Base-by-base conservation (phyloP, 495 filamentous ascomycete genomes). In the Astrothelium subdiscretum region DNA sequence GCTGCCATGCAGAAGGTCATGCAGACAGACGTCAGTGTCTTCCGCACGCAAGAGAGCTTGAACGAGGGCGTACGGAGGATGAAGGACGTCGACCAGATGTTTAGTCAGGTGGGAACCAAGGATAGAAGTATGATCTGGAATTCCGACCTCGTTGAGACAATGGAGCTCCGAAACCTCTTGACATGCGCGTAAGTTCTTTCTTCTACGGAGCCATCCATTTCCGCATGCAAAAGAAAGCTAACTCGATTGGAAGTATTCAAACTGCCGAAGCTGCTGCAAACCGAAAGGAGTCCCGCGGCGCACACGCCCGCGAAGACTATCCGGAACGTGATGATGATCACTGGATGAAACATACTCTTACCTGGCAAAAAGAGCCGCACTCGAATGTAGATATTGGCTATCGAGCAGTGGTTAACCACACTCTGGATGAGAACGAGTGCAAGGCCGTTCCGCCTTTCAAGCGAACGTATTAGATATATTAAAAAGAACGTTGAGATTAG, bases 51-150 rank as follows among this genome's bases (percentile, higher is more conserved):
- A 74, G 87, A 91, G 78, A 86, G 80, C 65, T 77, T 89, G 64
- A 90, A 96, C 65, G 85, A 94, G 72, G 92, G 92, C 80, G 87
- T 92, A 48, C 74, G 77, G 70, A 63, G 81, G 74, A 88, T 97
- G 68, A 81, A 77, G 67, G 82, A 87, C 64, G 85, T 97, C 67
- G 92, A 97, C 73, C 73, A 81, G 69, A 83, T 76, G 67, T 97
- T 87, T 78, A 71, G 75, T 64, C 81, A 96, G 72, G 84, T 96
- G 67, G 87, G 88, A 71, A 96, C 89, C 77, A 95, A 94, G 82
- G 92, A 97, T 73, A 86, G 92, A 70, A 90, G 87, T 82, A 96
- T 97, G 90, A 97, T 98, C 78, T 98, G 94, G 94, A 98, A 98
- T 84, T 89, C 87, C 44, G 94, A 98, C 69, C 81, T 98, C 22